phyloP scores from a whole-genome alignment of 164 flowering plant genomes.

The Nymphaea colorata region DNA sequence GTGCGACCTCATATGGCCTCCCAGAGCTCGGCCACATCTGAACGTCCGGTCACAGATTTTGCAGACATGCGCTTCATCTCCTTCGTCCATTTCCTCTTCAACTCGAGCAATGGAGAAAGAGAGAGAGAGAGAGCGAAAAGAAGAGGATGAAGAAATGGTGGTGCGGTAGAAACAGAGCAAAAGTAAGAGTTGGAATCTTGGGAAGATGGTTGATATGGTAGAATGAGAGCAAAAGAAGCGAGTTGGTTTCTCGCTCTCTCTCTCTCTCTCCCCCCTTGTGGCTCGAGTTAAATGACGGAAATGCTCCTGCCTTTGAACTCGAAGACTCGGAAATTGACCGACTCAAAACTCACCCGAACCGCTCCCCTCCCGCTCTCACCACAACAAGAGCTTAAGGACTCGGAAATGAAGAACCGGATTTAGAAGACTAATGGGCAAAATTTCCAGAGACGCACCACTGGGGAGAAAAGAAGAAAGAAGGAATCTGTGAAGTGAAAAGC shows the following conservation, averaged over 20 bases:
- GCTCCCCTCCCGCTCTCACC: no score
- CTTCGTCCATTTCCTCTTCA: conserved; percentile 4
- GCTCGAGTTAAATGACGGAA: not conserved
- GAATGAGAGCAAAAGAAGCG: not conserved
- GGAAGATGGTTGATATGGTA: not conserved
- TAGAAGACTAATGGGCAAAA: no score
- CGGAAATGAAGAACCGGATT: no score
- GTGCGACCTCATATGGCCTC: conserved; percentile 98
- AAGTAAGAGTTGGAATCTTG: not conserved
- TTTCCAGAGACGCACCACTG: no score
- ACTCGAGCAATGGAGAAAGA: not conserved
- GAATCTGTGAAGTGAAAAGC: no score
- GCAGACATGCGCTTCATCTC: conserved; percentile 56
- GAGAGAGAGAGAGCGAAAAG: not conserved
- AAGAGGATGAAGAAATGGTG: not conserved
- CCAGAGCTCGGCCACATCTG: conserved; percentile 85
- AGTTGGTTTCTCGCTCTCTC: not conserved
- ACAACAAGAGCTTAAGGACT: no score
- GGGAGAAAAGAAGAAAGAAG: no score
- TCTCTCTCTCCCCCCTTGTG: not conserved
- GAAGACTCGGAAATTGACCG: not conserved
- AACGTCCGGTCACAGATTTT: conserved; percentile 86
- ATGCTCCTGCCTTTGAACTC: not conserved
- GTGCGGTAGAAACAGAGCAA: conserved; percentile 1
- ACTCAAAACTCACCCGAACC: no score